Percentiles rank a stretch among this genome's conserved stretches.
Conservation (phyloP, 257 asterid species). For the Nicotiana obtusifolia region DNA sequence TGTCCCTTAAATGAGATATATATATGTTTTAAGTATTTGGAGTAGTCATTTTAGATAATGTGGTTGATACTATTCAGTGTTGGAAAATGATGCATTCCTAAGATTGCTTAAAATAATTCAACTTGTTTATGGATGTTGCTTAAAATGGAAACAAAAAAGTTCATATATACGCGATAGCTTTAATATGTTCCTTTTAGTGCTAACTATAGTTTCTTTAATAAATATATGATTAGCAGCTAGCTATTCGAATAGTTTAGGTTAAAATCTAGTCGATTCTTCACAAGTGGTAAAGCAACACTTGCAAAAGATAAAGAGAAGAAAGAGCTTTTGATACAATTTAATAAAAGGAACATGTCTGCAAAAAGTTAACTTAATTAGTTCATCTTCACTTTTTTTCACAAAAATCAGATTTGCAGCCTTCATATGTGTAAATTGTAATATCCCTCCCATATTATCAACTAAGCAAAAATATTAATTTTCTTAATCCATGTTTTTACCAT, state of each 20-base stretch:
- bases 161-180: not conserved
- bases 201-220: too few relatives aligned
- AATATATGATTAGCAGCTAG: not conserved
- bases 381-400: too few relatives aligned
- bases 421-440: too few relatives aligned
- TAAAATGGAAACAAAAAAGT: not conserved
- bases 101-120: not conserved
- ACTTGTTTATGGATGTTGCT: not conserved
- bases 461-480: too few relatives aligned
- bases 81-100: not conserved
- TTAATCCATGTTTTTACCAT: too few relatives aligned
- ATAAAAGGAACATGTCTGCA: not conserved
- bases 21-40: not conserved
- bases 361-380: too few relatives aligned
- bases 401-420: too few relatives aligned
- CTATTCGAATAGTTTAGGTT: not conserved
- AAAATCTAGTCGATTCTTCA: not conserved
- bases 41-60: not conserved
- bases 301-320: too few relatives aligned
- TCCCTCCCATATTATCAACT: too few relatives aligned
- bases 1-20: too few relatives aligned
- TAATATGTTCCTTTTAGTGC: too few relatives aligned
- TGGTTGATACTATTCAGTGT: not conserved
- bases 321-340: not conserved
- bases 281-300: not conserved